These are phyloP conservation scores for Luvunga scandens DNA, from an alignment of 345 rosid species.

Conservation along the genomic window DNA sequence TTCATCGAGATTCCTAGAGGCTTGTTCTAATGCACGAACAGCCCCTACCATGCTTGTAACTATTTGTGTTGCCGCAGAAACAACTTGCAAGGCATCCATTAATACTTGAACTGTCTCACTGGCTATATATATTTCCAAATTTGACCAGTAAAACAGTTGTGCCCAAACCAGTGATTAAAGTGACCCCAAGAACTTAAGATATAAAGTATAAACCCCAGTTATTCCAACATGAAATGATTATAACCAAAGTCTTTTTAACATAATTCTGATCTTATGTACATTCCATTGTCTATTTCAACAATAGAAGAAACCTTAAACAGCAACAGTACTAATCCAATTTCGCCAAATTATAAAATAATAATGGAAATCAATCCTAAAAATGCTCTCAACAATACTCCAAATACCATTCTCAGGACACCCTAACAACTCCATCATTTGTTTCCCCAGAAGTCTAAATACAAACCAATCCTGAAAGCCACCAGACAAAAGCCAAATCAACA, in stretches of 20 bases:
- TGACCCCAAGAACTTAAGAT: not conserved
- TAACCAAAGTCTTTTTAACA: not conserved
- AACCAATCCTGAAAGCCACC: not conserved
- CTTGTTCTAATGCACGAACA: conserved; percentile 29
- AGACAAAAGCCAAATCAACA: not conserved
- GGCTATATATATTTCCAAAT: not conserved
- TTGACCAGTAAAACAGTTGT: not conserved
- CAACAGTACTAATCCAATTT: not conserved
- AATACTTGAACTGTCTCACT: not conserved
- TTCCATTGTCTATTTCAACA: not conserved
- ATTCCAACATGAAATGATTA: not conserved
- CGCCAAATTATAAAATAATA: not conserved
- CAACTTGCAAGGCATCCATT: conserved; percentile 34
- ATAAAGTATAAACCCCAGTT: not conserved
- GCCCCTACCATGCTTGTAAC: conserved; percentile 29
- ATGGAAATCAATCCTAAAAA: not conserved
- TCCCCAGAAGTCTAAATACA: not conserved
- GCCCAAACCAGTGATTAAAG: not conserved
- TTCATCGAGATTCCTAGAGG: conserved; percentile 33
- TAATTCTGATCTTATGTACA: not conserved
- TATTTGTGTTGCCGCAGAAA: conserved; percentile 23
- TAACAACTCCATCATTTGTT: not conserved
- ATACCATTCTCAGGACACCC: not conserved
- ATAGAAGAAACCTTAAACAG: not conserved
- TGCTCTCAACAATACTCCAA: not conserved